Base-by-base conservation (phyloP, 1,139 yeast species). In the Candida glucosophila region DNA sequence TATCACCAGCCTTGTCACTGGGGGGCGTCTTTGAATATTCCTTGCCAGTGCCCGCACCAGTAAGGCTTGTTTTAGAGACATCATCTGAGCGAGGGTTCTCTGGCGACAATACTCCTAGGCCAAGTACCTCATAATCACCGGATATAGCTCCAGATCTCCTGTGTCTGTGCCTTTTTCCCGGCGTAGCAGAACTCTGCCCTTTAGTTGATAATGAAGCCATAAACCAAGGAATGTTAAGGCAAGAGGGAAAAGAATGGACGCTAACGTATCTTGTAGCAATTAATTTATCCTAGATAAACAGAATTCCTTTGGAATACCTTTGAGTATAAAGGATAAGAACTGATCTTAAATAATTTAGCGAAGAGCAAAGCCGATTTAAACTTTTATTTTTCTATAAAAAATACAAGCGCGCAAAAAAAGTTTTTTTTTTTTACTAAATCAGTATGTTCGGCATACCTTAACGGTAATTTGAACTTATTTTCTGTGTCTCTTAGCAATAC, bases 401-500 rank as follows among this genome's bases (percentile, higher is more conserved):
- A n/a, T n/a, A n/a, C n/a, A n/a, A n/a, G n/a, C n/a, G n/a, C n/a
- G n/a, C n/a, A n/a, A n/a, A n/a, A n/a, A 16, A 16, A 16, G n/a
- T 16, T 16, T 16, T 16, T 16, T 16, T 8, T n/a, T 8, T 16
- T 16, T 16, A 8, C 9, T n/a, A n/a, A 16, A 16, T 8, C n/a
- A 8, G n/a, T 16, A 16, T 16, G n/a, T n/a, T 16, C 9, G 8
- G 8, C 8, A 16, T 8, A 16, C n/a, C 8, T 8, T 8, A 8
- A 16, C 18, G n/a, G 9, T 11, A n/a, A 19, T 19, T 7, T 17
- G 19, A 11, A 9, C 8, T 29, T 39, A 45, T 38, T 54, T 51
- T 36, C 41, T 52, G 43, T 77, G 68, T 63, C 81, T 85, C 68
- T 88, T 90, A 15, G 86, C 81, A 40, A 88, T 81, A 50, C 97